phyloP scores from a whole-genome alignment of 2,329 filamentous ascomycete species.

The Aspergillus sp. region DNA sequence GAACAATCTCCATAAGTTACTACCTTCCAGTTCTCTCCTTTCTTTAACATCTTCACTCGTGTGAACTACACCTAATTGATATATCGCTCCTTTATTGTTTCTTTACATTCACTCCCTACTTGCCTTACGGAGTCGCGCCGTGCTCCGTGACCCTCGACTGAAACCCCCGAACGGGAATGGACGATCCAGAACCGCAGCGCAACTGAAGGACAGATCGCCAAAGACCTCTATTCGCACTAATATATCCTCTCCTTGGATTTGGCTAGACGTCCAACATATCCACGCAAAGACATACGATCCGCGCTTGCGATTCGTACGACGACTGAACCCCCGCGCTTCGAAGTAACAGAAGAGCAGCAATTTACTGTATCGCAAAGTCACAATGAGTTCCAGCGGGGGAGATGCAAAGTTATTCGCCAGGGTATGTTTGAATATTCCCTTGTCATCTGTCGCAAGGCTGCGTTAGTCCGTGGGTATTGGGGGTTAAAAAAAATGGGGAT shows the following conservation, averaged over 20 bases:
- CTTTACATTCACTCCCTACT: too few relatives aligned
- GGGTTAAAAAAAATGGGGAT: not conserved
- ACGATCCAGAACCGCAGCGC: too few relatives aligned
- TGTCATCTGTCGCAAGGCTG: slow-evolving; percentile 15
- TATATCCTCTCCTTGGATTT: not conserved
- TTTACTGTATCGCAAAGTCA: slow-evolving; percentile 16
- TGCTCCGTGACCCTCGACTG: too few relatives aligned
- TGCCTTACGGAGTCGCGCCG: too few relatives aligned
- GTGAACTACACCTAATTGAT: not conserved
- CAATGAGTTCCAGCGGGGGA: slow-evolving; percentile 65
- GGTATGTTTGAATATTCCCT: slow-evolving; percentile 53
- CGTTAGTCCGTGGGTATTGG: slow-evolving; percentile 1
- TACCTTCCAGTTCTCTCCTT: slow-evolving; percentile 3
- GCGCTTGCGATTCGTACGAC: not conserved
- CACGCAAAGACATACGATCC: not conserved
- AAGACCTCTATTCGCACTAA: too few relatives aligned
- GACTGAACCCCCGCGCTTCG: not conserved
- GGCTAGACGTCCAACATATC: not conserved
- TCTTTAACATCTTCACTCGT: not conserved
- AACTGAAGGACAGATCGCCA: too few relatives aligned
- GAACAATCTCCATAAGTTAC: slow-evolving; percentile 2
- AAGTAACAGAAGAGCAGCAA: not conserved
- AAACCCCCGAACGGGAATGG: too few relatives aligned
- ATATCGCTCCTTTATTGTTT: too few relatives aligned
- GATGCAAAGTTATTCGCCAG: slow-evolving; percentile 99